phyloP scores from a whole-genome alignment of 192 early-diverging fungal species.

The Coemansia sp. region DNA sequence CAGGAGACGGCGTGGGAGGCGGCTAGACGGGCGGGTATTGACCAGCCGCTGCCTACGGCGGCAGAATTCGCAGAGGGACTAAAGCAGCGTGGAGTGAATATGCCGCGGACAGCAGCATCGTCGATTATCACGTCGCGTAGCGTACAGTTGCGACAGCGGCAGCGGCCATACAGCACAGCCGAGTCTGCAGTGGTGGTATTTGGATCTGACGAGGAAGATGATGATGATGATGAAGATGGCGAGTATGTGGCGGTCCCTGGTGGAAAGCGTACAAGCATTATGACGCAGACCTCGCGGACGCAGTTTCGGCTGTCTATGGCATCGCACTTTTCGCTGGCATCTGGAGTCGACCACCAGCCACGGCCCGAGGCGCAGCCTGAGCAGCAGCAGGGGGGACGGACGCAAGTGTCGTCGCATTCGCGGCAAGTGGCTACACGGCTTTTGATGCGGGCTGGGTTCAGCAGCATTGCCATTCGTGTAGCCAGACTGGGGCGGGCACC shows the following conservation, averaged over 20 bases:
- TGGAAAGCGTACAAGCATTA: background rate
- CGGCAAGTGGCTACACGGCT: conserved; percentile 46
- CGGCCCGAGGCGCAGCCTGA: conserved; percentile 5
- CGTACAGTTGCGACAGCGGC: conserved; percentile 1
- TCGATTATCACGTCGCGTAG: conserved; percentile 18
- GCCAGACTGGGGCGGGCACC: conserved; percentile 20
- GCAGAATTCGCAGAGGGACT: conserved; percentile 29
- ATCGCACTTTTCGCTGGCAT: conserved; percentile 30
- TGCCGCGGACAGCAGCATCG: conserved; percentile 28
- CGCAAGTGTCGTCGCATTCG: conserved; percentile 33
- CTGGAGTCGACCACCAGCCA: conserved; percentile 12
- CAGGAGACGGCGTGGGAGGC: conserved; percentile 11
- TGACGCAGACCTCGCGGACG: conserved; percentile 9
- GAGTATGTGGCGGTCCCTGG: background rate
- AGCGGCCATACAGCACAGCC: conserved; percentile 15
- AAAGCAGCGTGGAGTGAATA: conserved; percentile 30
- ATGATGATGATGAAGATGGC: background rate
- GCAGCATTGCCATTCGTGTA: conserved; percentile 53
- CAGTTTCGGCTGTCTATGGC: conserved; percentile 22
- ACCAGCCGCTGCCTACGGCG: conserved; percentile 23
- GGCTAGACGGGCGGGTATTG: conserved; percentile 31
- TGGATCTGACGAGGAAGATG: conserved; percentile 15
- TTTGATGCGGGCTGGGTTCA: conserved; percentile 52
- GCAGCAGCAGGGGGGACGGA: conserved; percentile 5
- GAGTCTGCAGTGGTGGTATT: conserved; percentile 15